These are phyloP conservation scores for Yamagishiella unicocca DNA, from an alignment of 139 green algal genomes.

Conservation along the genomic window DNA sequence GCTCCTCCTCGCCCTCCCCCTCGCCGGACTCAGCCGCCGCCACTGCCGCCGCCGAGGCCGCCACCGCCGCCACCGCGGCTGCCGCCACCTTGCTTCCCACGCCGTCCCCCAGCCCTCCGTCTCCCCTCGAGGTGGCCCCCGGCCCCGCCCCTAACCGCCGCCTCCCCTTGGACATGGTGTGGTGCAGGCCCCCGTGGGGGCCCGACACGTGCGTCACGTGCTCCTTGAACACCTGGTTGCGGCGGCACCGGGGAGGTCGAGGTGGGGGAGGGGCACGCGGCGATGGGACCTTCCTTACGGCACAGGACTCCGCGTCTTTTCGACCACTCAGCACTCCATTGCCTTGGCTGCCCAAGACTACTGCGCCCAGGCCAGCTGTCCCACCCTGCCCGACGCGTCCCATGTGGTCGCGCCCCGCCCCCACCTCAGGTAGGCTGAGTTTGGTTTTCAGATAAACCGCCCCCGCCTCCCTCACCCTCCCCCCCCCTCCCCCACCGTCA, in stretches of 20 bases:
- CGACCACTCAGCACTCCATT: no score
- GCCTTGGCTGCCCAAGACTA: no score
- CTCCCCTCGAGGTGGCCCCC: background rate
- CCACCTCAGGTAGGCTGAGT: no score
- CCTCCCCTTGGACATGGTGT: background rate
- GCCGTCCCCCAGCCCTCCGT: background rate
- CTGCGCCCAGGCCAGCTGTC: no score
- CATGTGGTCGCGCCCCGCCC: no score
- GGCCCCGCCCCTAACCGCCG: background rate
- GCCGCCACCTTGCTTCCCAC: background rate
- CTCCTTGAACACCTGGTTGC: constrained; percentile 33
- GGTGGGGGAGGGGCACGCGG: background rate
- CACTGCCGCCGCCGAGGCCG: background rate
- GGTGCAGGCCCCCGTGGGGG: background rate
- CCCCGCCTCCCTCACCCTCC: background rate
- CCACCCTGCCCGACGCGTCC: no score
- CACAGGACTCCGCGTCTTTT: no score
- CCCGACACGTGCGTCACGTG: constrained; percentile 5
- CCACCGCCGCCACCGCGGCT: background rate
- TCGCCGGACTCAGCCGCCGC: background rate
- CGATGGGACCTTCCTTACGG: no score
- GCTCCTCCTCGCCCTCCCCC: background rate
- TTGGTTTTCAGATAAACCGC: no score
- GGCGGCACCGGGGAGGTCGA: no score
- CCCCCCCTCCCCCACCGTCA: constrained; percentile 22